Base-by-base conservation (phyloP, 192 early-diverging fungal genomes). In the Coemansia sp. region DNA sequence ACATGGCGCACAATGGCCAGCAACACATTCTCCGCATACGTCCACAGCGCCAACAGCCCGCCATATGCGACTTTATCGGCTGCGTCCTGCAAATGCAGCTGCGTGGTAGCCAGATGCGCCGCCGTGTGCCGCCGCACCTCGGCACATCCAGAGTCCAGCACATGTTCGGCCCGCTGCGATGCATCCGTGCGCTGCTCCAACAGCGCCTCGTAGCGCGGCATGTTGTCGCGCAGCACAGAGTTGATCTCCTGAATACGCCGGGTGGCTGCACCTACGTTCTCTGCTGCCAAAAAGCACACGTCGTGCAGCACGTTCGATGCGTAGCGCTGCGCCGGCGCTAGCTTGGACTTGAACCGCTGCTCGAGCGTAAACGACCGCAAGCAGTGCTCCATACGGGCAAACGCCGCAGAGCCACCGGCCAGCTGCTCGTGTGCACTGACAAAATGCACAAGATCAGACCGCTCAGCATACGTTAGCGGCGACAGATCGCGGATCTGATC, bases 401-500 rank as follows among this genome's bases (percentile, higher is more conserved):
- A 98, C 1, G 86, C 68, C 2, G 73, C 70, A 1, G 53, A 57
- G 21, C 62, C 55, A 12, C 63, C 75, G 10, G 70, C 70, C 29
- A 76, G 70, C 63, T 71, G 68, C 58, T 77, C 72, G 41, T 69
- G 72, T 0, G 94, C 91, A 56, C 90, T 88, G 56, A 99, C 95
- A 86, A 99, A 99, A 72, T 99, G 97, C 25, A 99, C 95, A 29
- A 99, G 88, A 67, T 94, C 89, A 53, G 90, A 87, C 47, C 88
- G 87, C 76, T 97, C 87, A 32, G 85, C 91, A 75, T 91, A 96
- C 4, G 97, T 99, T 29, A 86, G 84, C 22, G 94, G 94, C 8
- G 97, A 99, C 53, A 99, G 88, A 63, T 94, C 89, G 52, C 87
- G 82, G 77, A 99, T 98, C 84, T 99, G 97, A 58, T 94, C 91